Evolutionary conservation across 2,329 filamentous ascomycete species (phyloP), one percentile per base, ranked within the genome.

Genomic region (Pseudogymnoascus sp.): DNA sequence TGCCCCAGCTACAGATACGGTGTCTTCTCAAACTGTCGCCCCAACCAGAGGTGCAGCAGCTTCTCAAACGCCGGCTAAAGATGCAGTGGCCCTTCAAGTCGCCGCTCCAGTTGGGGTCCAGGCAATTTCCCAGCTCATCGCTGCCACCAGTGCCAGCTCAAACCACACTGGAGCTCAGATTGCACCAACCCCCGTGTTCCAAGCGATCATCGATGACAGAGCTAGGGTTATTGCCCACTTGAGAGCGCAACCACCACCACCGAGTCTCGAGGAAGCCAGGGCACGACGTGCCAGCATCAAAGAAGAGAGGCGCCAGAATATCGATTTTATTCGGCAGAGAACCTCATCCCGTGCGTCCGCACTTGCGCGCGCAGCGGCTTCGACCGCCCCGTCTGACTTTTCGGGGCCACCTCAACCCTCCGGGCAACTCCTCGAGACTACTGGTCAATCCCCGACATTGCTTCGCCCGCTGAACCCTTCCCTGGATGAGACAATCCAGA

Each of bases 191-290:
- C 26, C 13, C 21, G 10, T 6, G 6, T 2, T 17, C n/a, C n/a
- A 33, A 17, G 19, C 10, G 7, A 35, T 21, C 50, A 33, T 6
- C 50, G 28, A 33, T 28, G 50, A 57, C 15, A 19, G 50, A 33
- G 50, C 50, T 33, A 17, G 50, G 28, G 50, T 57, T 19, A 57
- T 57, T 57, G 50, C 28, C 4, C n/a, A 57, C 11, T 57, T 33
- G 50, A 57, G 50, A 57, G 50, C 50, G 7, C 28, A 63, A 0
- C 60, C 59, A 4, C 31, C 64, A 6, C 68, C 65, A n/a, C 21
- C 66, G 23, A 66, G 65, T 4, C 64, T 70, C 2, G 64, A 64
- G 10, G 31, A 69, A 60, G 68, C 62, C n/a, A 62, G 68, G 6
- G 35, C 65, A 26, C 66, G 66, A 1, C 64, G 68, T 15, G 66